phyloP scores from a whole-genome alignment of 2,329 filamentous ascomycete genomes.

The Xylariomycetidae sp. region DNA sequence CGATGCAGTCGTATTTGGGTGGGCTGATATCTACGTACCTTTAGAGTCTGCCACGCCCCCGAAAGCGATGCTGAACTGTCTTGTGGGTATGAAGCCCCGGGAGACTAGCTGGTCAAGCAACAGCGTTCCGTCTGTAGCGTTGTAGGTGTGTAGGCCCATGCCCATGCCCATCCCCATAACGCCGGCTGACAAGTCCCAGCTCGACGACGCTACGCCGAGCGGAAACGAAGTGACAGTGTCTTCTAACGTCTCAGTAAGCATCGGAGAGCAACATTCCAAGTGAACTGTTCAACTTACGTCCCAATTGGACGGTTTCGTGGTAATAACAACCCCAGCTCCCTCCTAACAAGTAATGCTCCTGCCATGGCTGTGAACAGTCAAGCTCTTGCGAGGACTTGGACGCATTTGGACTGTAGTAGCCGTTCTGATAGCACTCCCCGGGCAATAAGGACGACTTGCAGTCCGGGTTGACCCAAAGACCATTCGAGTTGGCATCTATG shows the following conservation, averaged over 20 bases:
- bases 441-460: slow-evolving; percentile 5
- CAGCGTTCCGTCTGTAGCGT: neutral
- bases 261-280: no score
- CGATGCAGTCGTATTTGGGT: no score
- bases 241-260: no score
- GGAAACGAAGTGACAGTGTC: slow-evolving; percentile 3
- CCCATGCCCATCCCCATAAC: slow-evolving; percentile 9
- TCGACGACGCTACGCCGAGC: slow-evolving; percentile 12
- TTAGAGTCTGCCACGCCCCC: slow-evolving; percentile 7
- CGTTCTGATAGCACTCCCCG: slow-evolving; percentile 8
- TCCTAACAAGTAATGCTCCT: slow-evolving; percentile 3
- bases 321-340: slow-evolving; percentile 10
- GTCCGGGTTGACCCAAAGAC: slow-evolving; percentile 14
- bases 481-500: slow-evolving; percentile 10
- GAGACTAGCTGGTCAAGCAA: slow-evolving; percentile 10
- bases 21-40: neutral
- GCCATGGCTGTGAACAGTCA: slow-evolving; percentile 7
- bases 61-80: slow-evolving; percentile 15
- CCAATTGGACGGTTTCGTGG: slow-evolving; percentile 10
- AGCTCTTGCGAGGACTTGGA: slow-evolving; percentile 5
- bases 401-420: slow-evolving; percentile 9
- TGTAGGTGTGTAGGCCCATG: no score
- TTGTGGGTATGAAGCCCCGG: slow-evolving; percentile 6
- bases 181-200: slow-evolving; percentile 9
- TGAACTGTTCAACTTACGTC: slow-evolving; percentile 6